A percentile compares a stretch with the other conserved stretches of the same genome.
Evolutionary conservation across 2,329 filamentous ascomycete genomes (phyloP).

Genomic region (Tympanopsis confertula): DNA sequence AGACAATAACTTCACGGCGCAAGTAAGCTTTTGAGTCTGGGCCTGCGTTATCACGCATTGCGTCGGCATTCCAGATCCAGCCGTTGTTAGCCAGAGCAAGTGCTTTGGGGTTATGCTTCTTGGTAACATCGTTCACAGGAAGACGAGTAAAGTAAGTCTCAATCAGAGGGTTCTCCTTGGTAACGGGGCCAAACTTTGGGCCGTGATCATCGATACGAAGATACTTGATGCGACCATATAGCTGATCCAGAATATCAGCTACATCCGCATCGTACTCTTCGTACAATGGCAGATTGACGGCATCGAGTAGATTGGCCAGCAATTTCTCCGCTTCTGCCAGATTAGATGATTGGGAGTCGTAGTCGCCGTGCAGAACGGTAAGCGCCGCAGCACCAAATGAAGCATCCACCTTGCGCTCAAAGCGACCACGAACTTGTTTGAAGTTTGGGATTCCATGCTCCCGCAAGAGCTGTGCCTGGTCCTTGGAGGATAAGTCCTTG

Average conservation of each 20-base stretch:
- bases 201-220: slow-evolving; percentile 84
- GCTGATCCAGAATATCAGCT: slow-evolving; percentile 73
- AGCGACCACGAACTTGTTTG: slow-evolving; percentile 71
- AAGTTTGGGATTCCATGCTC: slow-evolving; percentile 59
- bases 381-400: slow-evolving; percentile 57
- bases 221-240: slow-evolving; percentile 93
- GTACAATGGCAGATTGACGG: slow-evolving; percentile 80
- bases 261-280: slow-evolving; percentile 81
- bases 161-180: slow-evolving; percentile 66
- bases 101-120: slow-evolving; percentile 62
- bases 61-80: slow-evolving; percentile 97
- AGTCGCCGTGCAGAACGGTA: slow-evolving; percentile 42
- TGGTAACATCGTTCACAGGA: slow-evolving; percentile 66
- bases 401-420: slow-evolving; percentile 63
- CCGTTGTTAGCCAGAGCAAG: slow-evolving; percentile 88
- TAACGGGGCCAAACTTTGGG: slow-evolving; percentile 73
- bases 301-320: slow-evolving; percentile 58
- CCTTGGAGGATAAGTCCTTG: slow-evolving; percentile 28
- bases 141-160: slow-evolving; percentile 92
- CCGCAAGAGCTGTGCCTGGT: slow-evolving; percentile 50
- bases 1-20: slow-evolving; percentile 90
- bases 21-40: slow-evolving; percentile 84
- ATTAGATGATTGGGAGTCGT: slow-evolving; percentile 31
- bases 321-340: slow-evolving; percentile 39
- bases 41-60: slow-evolving; percentile 85